Percentiles rank a stretch among this genome's conserved stretches.
Evolutionary conservation across 352 stramenopile genomes (phyloP).

Genomic region (Phytophthora cactorum): DNA sequence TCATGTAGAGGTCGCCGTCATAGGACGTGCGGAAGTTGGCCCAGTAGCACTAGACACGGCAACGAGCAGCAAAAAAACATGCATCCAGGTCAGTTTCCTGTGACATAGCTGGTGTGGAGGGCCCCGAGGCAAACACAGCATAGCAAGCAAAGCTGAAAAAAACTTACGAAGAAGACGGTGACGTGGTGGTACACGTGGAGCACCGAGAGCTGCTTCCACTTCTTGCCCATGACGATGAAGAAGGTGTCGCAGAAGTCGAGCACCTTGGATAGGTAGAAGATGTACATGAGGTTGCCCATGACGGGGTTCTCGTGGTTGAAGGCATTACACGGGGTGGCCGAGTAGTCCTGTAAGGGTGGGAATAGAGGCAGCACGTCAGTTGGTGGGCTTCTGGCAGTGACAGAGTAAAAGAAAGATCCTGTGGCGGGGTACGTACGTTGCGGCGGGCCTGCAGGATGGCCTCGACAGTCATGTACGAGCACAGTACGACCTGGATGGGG

Average conservation of each 20-base stretch:
- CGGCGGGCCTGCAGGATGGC: constrained; percentile 88
- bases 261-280: constrained; percentile 97
- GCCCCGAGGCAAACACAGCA: not conserved
- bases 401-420: not conserved
- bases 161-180: constrained; percentile 94
- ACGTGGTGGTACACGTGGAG: constrained; percentile 98
- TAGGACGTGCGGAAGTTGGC: constrained; percentile 93
- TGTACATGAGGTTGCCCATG: constrained; percentile 94
- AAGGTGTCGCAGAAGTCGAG: constrained; percentile 92
- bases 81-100: constrained; percentile 22
- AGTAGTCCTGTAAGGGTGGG: constrained; percentile 66
- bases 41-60: constrained; percentile 84
- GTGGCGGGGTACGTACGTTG: constrained; percentile 48
- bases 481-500: constrained; percentile 93
- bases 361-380: constrained; percentile 23
- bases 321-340: constrained; percentile 85
- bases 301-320: constrained; percentile 91
- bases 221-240: constrained; percentile 97
- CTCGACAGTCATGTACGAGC: constrained; percentile 95
- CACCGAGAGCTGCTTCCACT: constrained; percentile 97
- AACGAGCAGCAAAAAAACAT: constrained; percentile 14
- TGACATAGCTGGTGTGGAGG: not conserved
- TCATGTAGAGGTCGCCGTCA: constrained; percentile 96
- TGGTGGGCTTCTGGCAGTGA: not conserved
- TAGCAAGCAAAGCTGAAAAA: constrained; percentile 13